These are phyloP conservation scores for Postia placenta DNA, from an alignment of 768 basidiomycete genomes.

Conservation along the genomic window DNA sequence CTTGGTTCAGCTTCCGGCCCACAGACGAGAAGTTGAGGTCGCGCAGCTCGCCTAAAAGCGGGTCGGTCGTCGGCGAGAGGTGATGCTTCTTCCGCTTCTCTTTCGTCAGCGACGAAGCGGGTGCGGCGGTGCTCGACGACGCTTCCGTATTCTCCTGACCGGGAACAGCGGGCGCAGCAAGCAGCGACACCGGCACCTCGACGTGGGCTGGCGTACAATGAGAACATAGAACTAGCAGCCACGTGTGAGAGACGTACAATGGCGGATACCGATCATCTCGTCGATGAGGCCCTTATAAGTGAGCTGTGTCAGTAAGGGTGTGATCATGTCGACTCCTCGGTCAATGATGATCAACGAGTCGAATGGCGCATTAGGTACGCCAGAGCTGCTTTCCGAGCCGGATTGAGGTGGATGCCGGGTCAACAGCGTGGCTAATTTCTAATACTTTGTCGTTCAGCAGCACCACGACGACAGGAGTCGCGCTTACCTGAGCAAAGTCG, in stretches of 20 bases:
- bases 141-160: constrained; percentile 22
- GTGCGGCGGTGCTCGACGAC: constrained; percentile 26
- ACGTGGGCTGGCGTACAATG: constrained; percentile 51
- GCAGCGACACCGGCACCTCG: constrained; percentile 69
- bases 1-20: constrained; percentile 71
- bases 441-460: background rate
- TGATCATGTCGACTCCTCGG: constrained; percentile 90
- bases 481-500: constrained; percentile 68
- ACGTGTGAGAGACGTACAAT: constrained; percentile 64
- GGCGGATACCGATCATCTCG: constrained; percentile 84
- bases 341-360: constrained; percentile 89
- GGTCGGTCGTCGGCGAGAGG: constrained; percentile 71
- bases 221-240: background rate
- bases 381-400: constrained; percentile 20
- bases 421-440: constrained; percentile 77
- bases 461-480: background rate
- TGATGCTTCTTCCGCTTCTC: constrained; percentile 89
- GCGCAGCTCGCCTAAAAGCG: constrained; percentile 74
- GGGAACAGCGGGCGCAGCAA: constrained; percentile 47
- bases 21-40: constrained; percentile 92
- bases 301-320: constrained; percentile 89
- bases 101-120: constrained; percentile 48
- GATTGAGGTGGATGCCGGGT: constrained; percentile 48
- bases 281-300: constrained; percentile 97
- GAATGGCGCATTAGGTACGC: constrained; percentile 27